Evolutionary conservation across 176 grass and related monocot genomes (phyloP), one percentile per base, ranked within the genome.

Genomic region (Carex kokanica): DNA sequence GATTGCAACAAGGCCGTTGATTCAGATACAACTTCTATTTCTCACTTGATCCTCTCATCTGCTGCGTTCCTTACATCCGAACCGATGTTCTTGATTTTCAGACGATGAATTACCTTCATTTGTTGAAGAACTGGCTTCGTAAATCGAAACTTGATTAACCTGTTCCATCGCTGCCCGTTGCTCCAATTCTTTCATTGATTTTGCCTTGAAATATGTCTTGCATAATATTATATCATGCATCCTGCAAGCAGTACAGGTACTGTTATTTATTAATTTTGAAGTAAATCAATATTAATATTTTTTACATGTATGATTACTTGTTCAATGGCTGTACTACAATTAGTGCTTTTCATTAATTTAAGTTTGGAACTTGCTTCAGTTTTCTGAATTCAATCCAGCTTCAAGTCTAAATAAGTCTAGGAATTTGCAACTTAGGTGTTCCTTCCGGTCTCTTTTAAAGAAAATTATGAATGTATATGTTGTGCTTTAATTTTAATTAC

Each of bases 171-270:
- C 83, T 14, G 94, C 92, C 52, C 87, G 85, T 43, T 97, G 91
- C 54, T 94, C 94, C 16, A 97, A 82, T 69, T 97, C 94, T 68
- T 94, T 97, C 38, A 94, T 78, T 16, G 94, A 91, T 8, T 89
- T 94, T 15, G 94, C 94, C 52, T 97, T 97, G 36, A 88, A 82
- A 75, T 97, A 97, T n/a, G 94, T 87, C 85, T 97, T 97, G 85
- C 94, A 97, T 4, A 97, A 67, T 74, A 97, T 92, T 74, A 89
- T 91, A 78, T 97, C n/a, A n/a, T n/a, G n/a, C 88, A 71, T 93
- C 88, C 88, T 92, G 82, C 60, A 74, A 87, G 78, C 60, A 52
- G n/a, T n/a, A n/a, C n/a, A n/a, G n/a, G n/a, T 52, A 32, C 31
- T 32, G 20, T 74, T 52, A 41, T 70, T 74, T 53, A 15, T 31